Evolutionary conservation across 495 filamentous ascomycete genomes (phyloP), one percentile per base, ranked within the genome.

Genomic region (Staphylotrichum tortipilum): DNA sequence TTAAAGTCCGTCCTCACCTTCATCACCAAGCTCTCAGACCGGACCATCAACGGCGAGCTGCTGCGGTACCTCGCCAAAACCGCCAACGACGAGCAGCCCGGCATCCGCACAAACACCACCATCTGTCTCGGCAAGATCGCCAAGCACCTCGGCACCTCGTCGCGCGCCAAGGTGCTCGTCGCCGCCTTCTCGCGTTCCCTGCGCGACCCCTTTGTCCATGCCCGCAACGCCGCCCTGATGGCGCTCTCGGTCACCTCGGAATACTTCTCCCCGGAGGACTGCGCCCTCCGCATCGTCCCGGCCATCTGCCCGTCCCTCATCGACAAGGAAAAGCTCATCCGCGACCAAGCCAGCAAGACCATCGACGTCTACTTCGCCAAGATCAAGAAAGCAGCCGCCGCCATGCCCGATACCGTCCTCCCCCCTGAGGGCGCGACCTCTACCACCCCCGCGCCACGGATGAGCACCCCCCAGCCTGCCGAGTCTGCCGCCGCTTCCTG

Each of bases 111-210:
- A 7, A 98, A 98, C 62, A 98, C 92, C 0, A 97, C 94, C 1
- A 97, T 98, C 24, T 97, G 92, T 61, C 68, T 98, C 9, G 92
- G 92, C 12, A 95, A 92, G 56, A 95, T 98, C 53, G 89, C 92
- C 2, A 90, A 86, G 56, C 85, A 94, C 56, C 70, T 98, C 14
- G 86, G 89, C 2, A 68, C 78, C 18, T 80, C 80, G 65, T 86
- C 83, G 8, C 77, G 91, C 48, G 77, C 84, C 39, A 98, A 98
- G 68, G 91, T 98, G 2, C 78, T 98, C 36, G 81, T 86, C 33
- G 92, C 92, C 4, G 92, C 94, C 1, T 98, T 97, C 63, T 79
- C 83, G 14, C 78, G 92, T 36, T 85, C 92, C 10, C 78, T 97
- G 2, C 77, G 89, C 21, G 92, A 98, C 61, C 92, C 94, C 0